Base-by-base conservation (phyloP, 345 rosid species). In the Fremontodendron californicum region DNA sequence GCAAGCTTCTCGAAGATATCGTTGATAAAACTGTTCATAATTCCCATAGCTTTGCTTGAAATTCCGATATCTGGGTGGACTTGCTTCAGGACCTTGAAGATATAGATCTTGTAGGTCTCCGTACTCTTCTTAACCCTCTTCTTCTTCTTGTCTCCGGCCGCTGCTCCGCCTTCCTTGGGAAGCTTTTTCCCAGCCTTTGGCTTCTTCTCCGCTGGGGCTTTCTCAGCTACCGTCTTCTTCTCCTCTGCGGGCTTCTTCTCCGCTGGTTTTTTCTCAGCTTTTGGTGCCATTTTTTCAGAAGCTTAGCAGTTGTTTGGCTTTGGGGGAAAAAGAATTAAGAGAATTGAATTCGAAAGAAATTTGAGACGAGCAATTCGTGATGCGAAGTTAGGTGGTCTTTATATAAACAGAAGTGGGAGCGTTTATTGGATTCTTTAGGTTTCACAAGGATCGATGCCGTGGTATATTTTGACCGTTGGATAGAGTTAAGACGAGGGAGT, bases 201-300 rank as follows among this genome's bases (percentile, higher is more conserved):
- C 71, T 75, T 75, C 71, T 75, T 76, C 78, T 76, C 78, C n/a
- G 78, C 78, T 4, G 78, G 78, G n/a, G 78, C 72, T 31, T 76
- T 76, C 73, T 76, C 78, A 5, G 72, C 78, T 21, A 63, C 72
- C 1, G 78, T n/a, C 45, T 76, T 76, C 62, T 76, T 76, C 78
- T 65, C 78, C 62, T 76, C 78, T 0, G 72, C 78, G 0, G 78
- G 78, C 72, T 76, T 76, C 72, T 76, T 76, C 61, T 75, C 78
- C 21, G 78, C 77, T 10, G 78, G 78, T 21, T 75, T 75, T 15
- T 75, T 75, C 48, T 76, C 78, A 9, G 78, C 77, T 29, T 74
- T 74, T 12, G 78, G 78, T 49, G 78, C 78, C 78, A 75, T 75
- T 42, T 73, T 21, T 23, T 40, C 21, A 2, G 3, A 29, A 2